Percentiles rank a stretch among this genome's conserved stretches.
Evolutionary conservation across 495 filamentous ascomycete species (phyloP).

Genomic region (Penicillium verhagenii): DNA sequence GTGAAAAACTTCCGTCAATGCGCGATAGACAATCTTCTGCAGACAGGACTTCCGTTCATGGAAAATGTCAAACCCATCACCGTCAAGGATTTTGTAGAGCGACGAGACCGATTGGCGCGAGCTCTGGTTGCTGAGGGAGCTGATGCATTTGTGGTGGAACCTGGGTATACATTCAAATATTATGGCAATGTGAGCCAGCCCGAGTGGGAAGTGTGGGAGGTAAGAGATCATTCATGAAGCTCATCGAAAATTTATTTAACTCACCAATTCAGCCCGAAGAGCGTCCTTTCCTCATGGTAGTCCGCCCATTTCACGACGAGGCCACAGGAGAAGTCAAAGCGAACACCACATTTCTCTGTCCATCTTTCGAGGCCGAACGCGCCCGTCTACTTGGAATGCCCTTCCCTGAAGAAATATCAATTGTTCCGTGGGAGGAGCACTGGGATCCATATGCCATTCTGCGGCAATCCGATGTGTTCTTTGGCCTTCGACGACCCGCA

Average conservation of each 20-base stretch:
- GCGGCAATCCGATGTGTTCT: constrained; percentile 30
- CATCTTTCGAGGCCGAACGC: constrained; percentile 53
- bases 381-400: constrained; percentile 52
- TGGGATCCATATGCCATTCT: constrained; percentile 55
- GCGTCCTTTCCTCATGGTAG: constrained; percentile 54
- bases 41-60: constrained; percentile 45
- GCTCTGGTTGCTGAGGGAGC: constrained; percentile 42
- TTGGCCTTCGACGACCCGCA: constrained; percentile 15
- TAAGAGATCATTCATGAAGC: constrained; percentile 2
- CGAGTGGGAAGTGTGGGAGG: constrained; percentile 59
- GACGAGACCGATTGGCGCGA: constrained; percentile 45
- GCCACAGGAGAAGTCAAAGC: constrained; percentile 38
- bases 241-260: background rate
- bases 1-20: constrained; percentile 38
- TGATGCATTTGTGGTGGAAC: constrained; percentile 54
- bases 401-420: constrained; percentile 39
- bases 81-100: constrained; percentile 41
- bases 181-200: constrained; percentile 54
- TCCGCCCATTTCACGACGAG: constrained; percentile 34
- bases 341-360: constrained; percentile 50
- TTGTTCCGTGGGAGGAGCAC: constrained; percentile 56
- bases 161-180: constrained; percentile 58
- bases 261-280: constrained; percentile 45
- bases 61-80: constrained; percentile 39
- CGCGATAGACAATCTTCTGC: constrained; percentile 40